phyloP scores from a whole-genome alignment of 2,329 filamentous ascomycete species.

The Fusarium lyarnte region DNA sequence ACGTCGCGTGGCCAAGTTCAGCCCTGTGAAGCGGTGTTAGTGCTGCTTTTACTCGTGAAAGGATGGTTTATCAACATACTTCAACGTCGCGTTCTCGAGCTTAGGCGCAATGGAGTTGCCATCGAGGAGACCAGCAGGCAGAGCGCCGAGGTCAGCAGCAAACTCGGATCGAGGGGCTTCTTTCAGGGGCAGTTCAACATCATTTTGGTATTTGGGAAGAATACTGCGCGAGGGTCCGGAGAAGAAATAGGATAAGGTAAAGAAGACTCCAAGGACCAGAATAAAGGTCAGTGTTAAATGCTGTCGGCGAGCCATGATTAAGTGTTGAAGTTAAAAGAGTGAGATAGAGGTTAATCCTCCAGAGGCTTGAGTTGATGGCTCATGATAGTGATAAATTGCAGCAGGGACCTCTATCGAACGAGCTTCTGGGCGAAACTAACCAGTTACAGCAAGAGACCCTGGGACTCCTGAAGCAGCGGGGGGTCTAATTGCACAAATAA shows the following conservation, averaged over 20 bases:
- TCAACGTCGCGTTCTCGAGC: constrained; percentile 82
- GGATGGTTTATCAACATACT: constrained; percentile 59
- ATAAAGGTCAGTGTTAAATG: constrained; percentile 64
- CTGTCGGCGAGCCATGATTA: constrained; percentile 61
- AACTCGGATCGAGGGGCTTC: constrained; percentile 44
- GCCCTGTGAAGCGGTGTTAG: constrained; percentile 52
- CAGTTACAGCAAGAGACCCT: constrained; percentile 31
- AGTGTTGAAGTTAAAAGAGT: constrained; percentile 23
- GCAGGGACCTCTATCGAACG: constrained; percentile 35
- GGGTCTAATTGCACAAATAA: constrained; percentile 14
- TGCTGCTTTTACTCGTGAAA: background rate
- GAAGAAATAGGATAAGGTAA: constrained; percentile 68
- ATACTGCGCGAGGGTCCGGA: constrained; percentile 53
- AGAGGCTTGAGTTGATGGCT: constrained; percentile 24
- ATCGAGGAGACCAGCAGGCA: constrained; percentile 63
- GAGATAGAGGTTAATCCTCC: constrained; percentile 40
- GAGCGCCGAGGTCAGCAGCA: constrained; percentile 52
- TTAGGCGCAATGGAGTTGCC: constrained; percentile 82
- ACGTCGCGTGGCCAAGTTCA: constrained; percentile 73
- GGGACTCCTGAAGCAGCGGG: constrained; percentile 23
- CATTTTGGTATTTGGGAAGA: constrained; percentile 33
- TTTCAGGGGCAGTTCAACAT: constrained; percentile 39
- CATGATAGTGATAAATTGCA: constrained; percentile 35
- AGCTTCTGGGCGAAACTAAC: constrained; percentile 20
- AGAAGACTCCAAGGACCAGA: constrained; percentile 64